Base-by-base conservation (phyloP, 306 rosid genomes). In the Cicer pinnatifidum region DNA sequence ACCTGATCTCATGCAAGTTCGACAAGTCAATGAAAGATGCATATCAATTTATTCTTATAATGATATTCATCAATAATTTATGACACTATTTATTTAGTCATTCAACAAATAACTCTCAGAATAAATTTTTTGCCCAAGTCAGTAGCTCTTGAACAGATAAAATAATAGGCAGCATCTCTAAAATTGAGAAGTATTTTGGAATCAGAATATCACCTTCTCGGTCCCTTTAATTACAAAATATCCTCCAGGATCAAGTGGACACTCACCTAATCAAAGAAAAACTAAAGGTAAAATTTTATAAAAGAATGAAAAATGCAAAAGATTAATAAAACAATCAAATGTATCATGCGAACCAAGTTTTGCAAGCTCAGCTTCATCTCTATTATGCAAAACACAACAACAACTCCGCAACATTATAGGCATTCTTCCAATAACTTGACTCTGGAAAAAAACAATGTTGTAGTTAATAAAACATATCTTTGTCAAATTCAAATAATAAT, bases 231-330 rank as follows among this genome's bases (percentile, higher is more conserved):
- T 86, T 11, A 93, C 20, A 71, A 93, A 93, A 82, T 91, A 93
- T 48, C 98, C 98, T 23, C 98, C 98, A 17, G 98, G 97, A 82
- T 93, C 98, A 80, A 91, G 96, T 40, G 97, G 97, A 51, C 98
- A 93, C 83, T 93, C 98, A 56, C 98, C 97, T 92, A 60, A 47
- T 43, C 72, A 82, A 51, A 68, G 57, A 19, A 53, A 75, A 75
- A 44, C 39, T 11, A 10, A 40, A 52, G 6, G 69, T 17, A 44
- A 62, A 52, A 20, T 19, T 15, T 28, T 15, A 40, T 71, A 46
- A 60, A 81, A 60, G 50, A 59, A 60, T 46, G 6, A 8, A 12
- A 39, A 28, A 74, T 10, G 53, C 23, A 72, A 23, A 5, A 37
- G 50, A 58, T 43, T 40, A 56, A 17, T 7, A 67, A 19, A 48